Conservation (phyloP, 768 basidiomycete species). For the Leccinum ochraceum region DNA sequence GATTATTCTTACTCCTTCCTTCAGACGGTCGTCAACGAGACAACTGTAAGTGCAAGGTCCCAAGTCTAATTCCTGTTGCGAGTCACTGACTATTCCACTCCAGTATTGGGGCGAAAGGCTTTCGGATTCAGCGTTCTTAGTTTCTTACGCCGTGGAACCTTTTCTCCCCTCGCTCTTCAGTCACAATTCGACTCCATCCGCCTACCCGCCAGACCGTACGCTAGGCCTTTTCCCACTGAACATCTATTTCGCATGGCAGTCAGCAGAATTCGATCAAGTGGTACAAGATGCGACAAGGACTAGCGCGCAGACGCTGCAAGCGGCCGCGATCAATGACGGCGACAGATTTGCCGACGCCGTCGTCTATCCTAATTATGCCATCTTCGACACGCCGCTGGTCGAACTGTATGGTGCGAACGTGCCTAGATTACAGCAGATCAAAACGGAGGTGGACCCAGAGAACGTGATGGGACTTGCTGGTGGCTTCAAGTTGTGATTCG, state of each 20-base stretch:
- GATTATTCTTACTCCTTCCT: conserved; percentile 11
- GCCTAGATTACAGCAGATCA: conserved; percentile 38
- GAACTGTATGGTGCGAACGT: conserved; percentile 48
- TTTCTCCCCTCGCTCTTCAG: conserved; percentile 45
- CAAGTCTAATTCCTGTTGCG: not conserved
- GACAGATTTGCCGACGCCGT: conserved; percentile 30
- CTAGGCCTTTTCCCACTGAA: conserved; percentile 42
- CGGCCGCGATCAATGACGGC: conserved; percentile 42
- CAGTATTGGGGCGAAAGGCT: conserved; percentile 10
- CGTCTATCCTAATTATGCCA: conserved; percentile 59
- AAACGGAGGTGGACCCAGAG: conserved; percentile 47
- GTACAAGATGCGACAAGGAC: conserved; percentile 39
- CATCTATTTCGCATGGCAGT: conserved; percentile 37
- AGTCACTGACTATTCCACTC: conserved; percentile 1
- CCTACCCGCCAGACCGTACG: conserved; percentile 45
- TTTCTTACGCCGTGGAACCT: conserved; percentile 41
- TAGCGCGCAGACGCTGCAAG: conserved; percentile 39
- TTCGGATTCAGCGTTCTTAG: not conserved
- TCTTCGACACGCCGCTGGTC: conserved; percentile 35
- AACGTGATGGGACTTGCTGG: conserved; percentile 64
- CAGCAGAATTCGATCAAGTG: not conserved
- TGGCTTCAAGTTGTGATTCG: conserved; percentile 47
- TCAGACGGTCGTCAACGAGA: conserved; percentile 18
- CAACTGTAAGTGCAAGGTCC: conserved; percentile 3
- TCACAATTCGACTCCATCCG: conserved; percentile 38